phyloP scores from a whole-genome alignment of 768 basidiomycete genomes.

The Lyophyllum shimeji region DNA sequence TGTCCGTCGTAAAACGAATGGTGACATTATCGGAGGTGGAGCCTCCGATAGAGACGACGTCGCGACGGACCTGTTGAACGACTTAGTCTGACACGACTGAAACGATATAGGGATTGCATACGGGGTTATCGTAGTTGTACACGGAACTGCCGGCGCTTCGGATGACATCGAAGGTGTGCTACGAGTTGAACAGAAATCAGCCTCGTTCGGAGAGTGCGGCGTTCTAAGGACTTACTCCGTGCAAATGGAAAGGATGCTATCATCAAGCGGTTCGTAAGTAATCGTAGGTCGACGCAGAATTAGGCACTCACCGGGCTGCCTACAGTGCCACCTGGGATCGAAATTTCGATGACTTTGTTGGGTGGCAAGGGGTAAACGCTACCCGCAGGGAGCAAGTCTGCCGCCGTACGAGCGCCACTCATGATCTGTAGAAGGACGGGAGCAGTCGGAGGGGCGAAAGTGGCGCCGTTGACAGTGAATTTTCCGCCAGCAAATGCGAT shows the following conservation, averaged over 20 bases:
- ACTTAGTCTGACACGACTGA: neutral
- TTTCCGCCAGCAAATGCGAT: slow-evolving; percentile 20
- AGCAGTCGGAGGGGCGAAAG: slow-evolving; percentile 35
- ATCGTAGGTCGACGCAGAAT: neutral
- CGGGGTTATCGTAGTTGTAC: slow-evolving; percentile 48
- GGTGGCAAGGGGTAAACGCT: slow-evolving; percentile 38
- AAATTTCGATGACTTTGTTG: slow-evolving; percentile 47
- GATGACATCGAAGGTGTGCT: slow-evolving; percentile 39
- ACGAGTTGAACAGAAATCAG: neutral
- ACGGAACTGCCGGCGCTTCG: slow-evolving; percentile 31
- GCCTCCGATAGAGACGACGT: slow-evolving; percentile 8
- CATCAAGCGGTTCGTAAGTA: neutral
- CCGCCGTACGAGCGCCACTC: slow-evolving; percentile 21
- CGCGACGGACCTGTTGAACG: slow-evolving; percentile 27
- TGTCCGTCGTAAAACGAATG: slow-evolving; percentile 11
- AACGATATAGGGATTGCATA: neutral
- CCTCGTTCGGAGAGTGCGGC: neutral
- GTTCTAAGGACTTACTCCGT: slow-evolving; percentile 21
- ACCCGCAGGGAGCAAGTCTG: slow-evolving; percentile 35
- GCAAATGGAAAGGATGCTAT: slow-evolving; percentile 31
- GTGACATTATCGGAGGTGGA: slow-evolving; percentile 5
- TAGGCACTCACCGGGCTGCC: slow-evolving; percentile 18
- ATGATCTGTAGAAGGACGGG: slow-evolving; percentile 52
- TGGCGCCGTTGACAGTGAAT: slow-evolving; percentile 30
- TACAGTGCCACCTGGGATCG: slow-evolving; percentile 36